These are phyloP conservation scores for Euptelea pleiosperma DNA, from an alignment of 164 flowering plant genomes.

Conservation along the genomic window DNA sequence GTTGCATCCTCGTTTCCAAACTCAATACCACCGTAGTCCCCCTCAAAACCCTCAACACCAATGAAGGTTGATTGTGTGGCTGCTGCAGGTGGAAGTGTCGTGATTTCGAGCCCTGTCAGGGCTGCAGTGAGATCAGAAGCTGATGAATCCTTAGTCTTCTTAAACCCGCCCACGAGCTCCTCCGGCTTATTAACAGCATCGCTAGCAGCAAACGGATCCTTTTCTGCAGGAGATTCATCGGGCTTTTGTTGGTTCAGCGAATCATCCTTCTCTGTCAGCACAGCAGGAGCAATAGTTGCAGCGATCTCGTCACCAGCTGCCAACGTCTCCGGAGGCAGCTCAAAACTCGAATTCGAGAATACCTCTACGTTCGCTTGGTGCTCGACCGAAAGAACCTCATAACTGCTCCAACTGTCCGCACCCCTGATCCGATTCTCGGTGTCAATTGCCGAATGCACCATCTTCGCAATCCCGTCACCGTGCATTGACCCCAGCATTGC, in stretches of 20 bases:
- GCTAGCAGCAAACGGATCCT: conserved; percentile 96
- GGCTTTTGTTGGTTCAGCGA: conserved; percentile 24
- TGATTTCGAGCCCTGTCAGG: conserved; percentile 79
- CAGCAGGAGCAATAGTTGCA: conserved; percentile 37
- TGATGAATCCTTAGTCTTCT: conserved; percentile 60
- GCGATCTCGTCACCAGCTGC: conserved; percentile 86
- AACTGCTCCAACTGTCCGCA: conserved; percentile 60
- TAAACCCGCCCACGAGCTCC: conserved; percentile 78
- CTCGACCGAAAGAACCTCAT: conserved; percentile 52
- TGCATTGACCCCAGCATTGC: conserved; percentile 87
- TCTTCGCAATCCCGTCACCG: conserved; percentile 85
- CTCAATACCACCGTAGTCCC: conserved; percentile 93
- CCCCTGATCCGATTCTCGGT: conserved; percentile 85
- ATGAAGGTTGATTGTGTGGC: conserved; percentile 81
- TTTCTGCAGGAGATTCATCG: conserved; percentile 46
- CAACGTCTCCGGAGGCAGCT: conserved; percentile 75
- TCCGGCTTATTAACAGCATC: conserved; percentile 68
- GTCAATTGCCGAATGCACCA: conserved; percentile 82
- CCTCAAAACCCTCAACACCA: conserved; percentile 94
- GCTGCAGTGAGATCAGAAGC: conserved; percentile 58
- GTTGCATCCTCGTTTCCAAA: conserved; percentile 72
- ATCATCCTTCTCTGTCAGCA: conserved; percentile 24
- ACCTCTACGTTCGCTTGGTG: conserved; percentile 56
- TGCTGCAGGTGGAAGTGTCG: conserved; percentile 86
- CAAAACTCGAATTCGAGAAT: conserved; percentile 60